These are phyloP conservation scores for Protoeuglena noctilucae DNA, from an alignment of 139 green algal species.

Conservation along the genomic window DNA sequence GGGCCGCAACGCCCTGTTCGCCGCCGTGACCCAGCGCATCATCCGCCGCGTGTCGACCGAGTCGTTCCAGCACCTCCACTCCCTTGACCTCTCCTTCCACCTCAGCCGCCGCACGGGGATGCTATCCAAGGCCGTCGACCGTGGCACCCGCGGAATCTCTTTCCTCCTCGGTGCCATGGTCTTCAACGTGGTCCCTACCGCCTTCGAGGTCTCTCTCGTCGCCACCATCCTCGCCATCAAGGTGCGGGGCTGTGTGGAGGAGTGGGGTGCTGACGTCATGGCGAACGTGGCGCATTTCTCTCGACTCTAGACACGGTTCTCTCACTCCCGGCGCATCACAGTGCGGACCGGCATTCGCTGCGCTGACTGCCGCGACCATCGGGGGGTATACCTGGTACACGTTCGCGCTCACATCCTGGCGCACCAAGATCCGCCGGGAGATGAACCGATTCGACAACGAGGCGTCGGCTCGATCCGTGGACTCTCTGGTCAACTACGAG, in stretches of 20 bases:
- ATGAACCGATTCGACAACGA: conserved; percentile 67
- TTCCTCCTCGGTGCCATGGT: conserved; percentile 73
- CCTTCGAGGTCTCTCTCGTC: conserved; percentile 76
- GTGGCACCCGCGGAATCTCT: conserved; percentile 83
- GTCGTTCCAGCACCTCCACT: conserved; percentile 79
- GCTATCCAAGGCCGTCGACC: conserved; percentile 70
- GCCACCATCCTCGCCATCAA: not conserved
- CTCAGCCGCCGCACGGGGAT: conserved; percentile 73
- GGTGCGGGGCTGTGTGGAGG: too few relatives aligned
- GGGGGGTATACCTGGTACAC: conserved; percentile 77
- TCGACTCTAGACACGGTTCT: too few relatives aligned
- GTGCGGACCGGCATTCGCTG: conserved; percentile 69
- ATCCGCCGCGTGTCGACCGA: conserved; percentile 48
- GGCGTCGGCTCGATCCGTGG: conserved; percentile 9
- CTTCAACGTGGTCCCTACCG: conserved; percentile 91
- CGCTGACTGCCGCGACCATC: conserved; percentile 68
- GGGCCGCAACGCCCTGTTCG: conserved; percentile 77
- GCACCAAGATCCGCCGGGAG: conserved; percentile 60
- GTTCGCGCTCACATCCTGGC: conserved; percentile 68
- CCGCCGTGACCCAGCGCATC: conserved; percentile 56
- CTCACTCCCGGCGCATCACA: too few relatives aligned
- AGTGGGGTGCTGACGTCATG: too few relatives aligned
- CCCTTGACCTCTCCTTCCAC: conserved; percentile 76
- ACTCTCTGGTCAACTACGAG: conserved; percentile 96
- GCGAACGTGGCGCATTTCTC: too few relatives aligned